Evolutionary conservation across 352 stramenopile species (phyloP).

Genomic region (Plasmopara halstedii): DNA sequence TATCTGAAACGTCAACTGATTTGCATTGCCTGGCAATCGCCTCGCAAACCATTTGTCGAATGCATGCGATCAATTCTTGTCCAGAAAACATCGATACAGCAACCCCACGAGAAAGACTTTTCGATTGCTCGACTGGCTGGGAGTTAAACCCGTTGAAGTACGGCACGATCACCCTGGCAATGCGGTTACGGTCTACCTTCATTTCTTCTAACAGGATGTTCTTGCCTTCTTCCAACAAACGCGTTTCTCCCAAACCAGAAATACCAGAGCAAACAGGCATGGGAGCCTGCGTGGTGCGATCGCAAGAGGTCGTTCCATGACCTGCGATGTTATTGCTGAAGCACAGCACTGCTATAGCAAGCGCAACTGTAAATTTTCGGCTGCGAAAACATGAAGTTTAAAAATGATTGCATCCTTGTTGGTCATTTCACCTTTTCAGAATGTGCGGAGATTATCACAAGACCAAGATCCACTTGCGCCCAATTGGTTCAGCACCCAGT

Average conservation of each 20-base stretch:
- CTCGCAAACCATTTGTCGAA: conserved; percentile 6
- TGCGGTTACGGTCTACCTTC: conserved; percentile 12
- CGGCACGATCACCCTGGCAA: conserved; percentile 22
- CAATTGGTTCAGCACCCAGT: no score
- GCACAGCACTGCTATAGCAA: conserved; percentile 5
- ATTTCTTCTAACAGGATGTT: conserved; percentile 19
- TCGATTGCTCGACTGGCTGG: conserved; percentile 8
- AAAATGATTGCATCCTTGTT: conserved; percentile 3
- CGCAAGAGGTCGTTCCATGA: conserved; percentile 1
- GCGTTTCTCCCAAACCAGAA: conserved; percentile 27
- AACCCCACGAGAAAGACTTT: conserved; percentile 13
- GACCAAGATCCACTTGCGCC: conserved; percentile 13
- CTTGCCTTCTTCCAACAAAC: conserved; percentile 27
- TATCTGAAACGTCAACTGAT: background rate
- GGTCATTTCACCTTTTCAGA: conserved; percentile 14
- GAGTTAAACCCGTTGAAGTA: conserved; percentile 8
- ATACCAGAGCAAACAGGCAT: conserved; percentile 30
- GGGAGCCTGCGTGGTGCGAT: conserved; percentile 5
- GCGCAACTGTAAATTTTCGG: conserved; percentile 8
- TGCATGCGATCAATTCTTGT: conserved; percentile 15
- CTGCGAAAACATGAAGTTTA: conserved; percentile 2
- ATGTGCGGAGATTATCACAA: conserved; percentile 14
- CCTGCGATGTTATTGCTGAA: conserved; percentile 4
- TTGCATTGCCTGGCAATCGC: conserved; percentile 6
- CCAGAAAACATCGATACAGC: conserved; percentile 23